A percentile compares a stretch with the other conserved stretches of the same genome.
Evolutionary conservation across 2,329 filamentous ascomycete species (phyloP).

Genomic region (Neocatenulostroma microsporum): DNA sequence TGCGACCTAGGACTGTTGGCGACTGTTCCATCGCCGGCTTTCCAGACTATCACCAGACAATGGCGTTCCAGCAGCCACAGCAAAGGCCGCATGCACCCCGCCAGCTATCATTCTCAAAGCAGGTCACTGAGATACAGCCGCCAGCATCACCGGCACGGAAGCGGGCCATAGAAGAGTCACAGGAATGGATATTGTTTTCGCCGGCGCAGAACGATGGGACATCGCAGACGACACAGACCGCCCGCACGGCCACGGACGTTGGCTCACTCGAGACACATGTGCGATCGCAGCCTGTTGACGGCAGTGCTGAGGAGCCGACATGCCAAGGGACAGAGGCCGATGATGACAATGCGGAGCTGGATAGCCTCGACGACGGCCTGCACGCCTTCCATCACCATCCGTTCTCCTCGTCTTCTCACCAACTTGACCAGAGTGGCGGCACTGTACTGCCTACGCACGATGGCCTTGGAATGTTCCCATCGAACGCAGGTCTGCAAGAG

Average conservation of each 20-base stretch:
- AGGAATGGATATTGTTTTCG: constrained; percentile 96
- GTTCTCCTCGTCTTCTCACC: constrained; percentile 38
- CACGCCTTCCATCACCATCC: constrained; percentile 74
- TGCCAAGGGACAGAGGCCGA: constrained; percentile 37
- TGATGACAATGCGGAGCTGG: constrained; percentile 67
- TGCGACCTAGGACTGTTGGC: too few species aligned
- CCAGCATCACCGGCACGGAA: constrained; percentile 33
- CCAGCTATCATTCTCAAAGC: constrained; percentile 16
- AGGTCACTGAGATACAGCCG: constrained; percentile 9
- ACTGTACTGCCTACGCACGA: constrained; percentile 86
- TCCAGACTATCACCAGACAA: too few species aligned
- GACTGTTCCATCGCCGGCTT: too few species aligned
- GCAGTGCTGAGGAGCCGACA: constrained; percentile 36
- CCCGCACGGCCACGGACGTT: constrained; percentile 65
- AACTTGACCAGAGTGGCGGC: constrained; percentile 49
- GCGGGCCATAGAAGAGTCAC: constrained; percentile 58
- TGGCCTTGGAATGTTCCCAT: constrained; percentile 74
- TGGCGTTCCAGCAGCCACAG: constrained; percentile 29
- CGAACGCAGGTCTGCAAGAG: constrained; percentile 57
- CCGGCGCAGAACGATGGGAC: constrained; percentile 47
- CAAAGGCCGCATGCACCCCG: constrained; percentile 23
- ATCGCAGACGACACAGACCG: constrained; percentile 59
- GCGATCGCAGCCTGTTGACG: constrained; percentile 49
- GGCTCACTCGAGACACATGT: constrained; percentile 67
- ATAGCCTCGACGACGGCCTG: constrained; percentile 86